Base-by-base conservation (phyloP, 2,329 filamentous ascomycete genomes). In the Venturiaceae sp. region DNA sequence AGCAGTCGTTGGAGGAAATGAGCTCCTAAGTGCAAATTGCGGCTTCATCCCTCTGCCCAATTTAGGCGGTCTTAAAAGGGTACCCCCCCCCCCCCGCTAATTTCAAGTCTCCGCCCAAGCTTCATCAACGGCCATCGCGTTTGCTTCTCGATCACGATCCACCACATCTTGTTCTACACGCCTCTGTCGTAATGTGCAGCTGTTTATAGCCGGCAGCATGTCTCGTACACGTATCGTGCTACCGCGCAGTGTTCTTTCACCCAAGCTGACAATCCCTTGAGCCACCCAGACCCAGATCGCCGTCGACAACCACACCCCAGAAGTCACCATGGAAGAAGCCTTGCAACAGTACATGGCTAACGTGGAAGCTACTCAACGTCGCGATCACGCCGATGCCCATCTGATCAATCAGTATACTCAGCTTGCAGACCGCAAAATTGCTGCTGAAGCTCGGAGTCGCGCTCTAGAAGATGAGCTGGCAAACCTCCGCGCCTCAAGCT, bases 361-460 rank as follows among this genome's bases (percentile, higher is more conserved):
- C 26, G 30, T 57, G 8, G 55, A 52, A 32, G 39, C 55, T 14
- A 57, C 55, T 23, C 55, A 57, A 19, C 23, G 39, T 26, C 39
- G 55, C 19, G 55, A 57, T 36, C 55, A 57, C n/a, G 39, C 39
- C 14, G 55, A 57, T 41, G 34, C 26, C 39, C 39, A 57, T 5
- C 16, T 57, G 23, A 57, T 57, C 37, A 44, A 34, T 28, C 36
- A 57, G 28, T 57, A 57, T 32, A 32, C 36, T 4, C 21, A 50
- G 30, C 55, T 57, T 32, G 55, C 55, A 1, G 41, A 57, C 33
- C 26, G 39, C 41, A 50, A 30, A 11, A 50, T 50, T 14, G 55
- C 55, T 32, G 55, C 55, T 8, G 55, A 57, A 19, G 28, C 37
- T 14, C 39, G 44, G 23, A 26, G 16, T 26, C 55, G 44, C 21